A percentile compares a stretch with the other conserved stretches of the same genome.
These are phyloP conservation scores for Ceratocystis cubensis DNA, from an alignment of 2,329 filamentous ascomycete species.

Conservation along the genomic window DNA sequence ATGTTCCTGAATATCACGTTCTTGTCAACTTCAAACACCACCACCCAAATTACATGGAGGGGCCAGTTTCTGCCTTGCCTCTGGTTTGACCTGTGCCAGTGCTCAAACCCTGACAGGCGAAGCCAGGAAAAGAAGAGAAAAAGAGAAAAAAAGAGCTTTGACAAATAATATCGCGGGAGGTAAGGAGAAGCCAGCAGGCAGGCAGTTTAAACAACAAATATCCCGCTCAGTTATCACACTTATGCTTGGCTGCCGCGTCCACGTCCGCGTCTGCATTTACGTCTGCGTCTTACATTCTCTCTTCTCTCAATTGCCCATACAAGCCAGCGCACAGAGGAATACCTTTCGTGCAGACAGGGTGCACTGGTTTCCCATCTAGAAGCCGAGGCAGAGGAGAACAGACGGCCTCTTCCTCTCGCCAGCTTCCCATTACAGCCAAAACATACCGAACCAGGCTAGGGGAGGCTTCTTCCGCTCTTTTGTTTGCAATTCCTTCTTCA, in stretches of 20 bases:
- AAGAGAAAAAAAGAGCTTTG: background rate
- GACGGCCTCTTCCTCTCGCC: background rate
- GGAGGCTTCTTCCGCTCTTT: background rate
- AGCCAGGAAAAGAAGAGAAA: too few species aligned
- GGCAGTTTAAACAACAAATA: background rate
- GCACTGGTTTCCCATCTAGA: background rate
- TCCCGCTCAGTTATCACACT: too few species aligned
- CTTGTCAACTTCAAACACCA: background rate
- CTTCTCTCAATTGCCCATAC: too few species aligned
- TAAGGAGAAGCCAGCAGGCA: background rate
- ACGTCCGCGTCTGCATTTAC: too few species aligned
- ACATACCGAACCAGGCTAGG: background rate
- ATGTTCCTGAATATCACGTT: background rate
- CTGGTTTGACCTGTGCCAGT: background rate
- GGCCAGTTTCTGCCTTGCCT: background rate
- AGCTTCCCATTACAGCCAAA: background rate
- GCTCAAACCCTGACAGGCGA: background rate
- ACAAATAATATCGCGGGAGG: background rate
- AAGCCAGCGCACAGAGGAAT: too few species aligned
- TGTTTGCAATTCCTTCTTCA: background rate
- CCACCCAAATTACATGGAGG: background rate
- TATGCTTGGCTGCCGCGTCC: too few species aligned
- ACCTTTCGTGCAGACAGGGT: background rate
- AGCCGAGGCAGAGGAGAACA: background rate
- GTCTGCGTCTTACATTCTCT: too few species aligned